Percentiles rank a stretch among this genome's conserved stretches.
These are phyloP conservation scores for Microdochium paspali DNA, from an alignment of 2,329 filamentous ascomycete species.

Conservation along the genomic window DNA sequence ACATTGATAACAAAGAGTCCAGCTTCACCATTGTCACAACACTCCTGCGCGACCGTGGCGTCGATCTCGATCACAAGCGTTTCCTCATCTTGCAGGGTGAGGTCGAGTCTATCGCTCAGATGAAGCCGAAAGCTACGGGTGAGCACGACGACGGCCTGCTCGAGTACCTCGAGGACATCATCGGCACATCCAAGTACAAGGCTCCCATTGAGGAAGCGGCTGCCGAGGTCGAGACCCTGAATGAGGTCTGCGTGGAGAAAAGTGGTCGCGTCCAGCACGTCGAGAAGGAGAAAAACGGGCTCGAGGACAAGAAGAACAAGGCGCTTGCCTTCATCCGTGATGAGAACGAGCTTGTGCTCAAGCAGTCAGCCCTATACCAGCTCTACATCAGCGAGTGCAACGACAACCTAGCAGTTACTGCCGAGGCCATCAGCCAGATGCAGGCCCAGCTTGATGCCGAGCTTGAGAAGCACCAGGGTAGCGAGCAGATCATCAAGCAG, in stretches of 20 bases:
- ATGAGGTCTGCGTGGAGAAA: slow-evolving; percentile 93
- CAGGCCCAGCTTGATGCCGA: slow-evolving; percentile 80
- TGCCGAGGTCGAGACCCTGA: slow-evolving; percentile 79
- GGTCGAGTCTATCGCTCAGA: slow-evolving; percentile 96
- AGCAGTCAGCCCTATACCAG: slow-evolving; percentile 88
- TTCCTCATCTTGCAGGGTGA: slow-evolving; percentile 97
- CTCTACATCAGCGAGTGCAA: slow-evolving; percentile 81
- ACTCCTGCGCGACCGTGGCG: slow-evolving; percentile 75
- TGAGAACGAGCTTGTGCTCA: slow-evolving; percentile 84
- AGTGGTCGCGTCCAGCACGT: slow-evolving; percentile 92
- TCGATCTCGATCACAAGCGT: slow-evolving; percentile 95
- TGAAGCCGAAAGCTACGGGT: slow-evolving; percentile 92
- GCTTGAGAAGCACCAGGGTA: slow-evolving; percentile 83
- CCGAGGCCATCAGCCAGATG: slow-evolving; percentile 86
- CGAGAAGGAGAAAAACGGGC: slow-evolving; percentile 86
- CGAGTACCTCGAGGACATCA: slow-evolving; percentile 97
- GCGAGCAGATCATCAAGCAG: slow-evolving; percentile 81
- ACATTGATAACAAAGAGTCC: slow-evolving; percentile 82
- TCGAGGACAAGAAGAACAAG: slow-evolving; percentile 96
- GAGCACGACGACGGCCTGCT: slow-evolving; percentile 95
- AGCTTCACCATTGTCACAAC: slow-evolving; percentile 89
- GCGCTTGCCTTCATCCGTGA: slow-evolving; percentile 81
- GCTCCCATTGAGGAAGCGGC: slow-evolving; percentile 91
- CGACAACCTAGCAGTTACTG: slow-evolving; percentile 79
- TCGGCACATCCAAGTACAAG: slow-evolving; percentile 98